Evolutionary conservation across 306 rosid species (phyloP), one percentile per base, ranked within the genome.

Genomic region (Echinosophora koreensis): DNA sequence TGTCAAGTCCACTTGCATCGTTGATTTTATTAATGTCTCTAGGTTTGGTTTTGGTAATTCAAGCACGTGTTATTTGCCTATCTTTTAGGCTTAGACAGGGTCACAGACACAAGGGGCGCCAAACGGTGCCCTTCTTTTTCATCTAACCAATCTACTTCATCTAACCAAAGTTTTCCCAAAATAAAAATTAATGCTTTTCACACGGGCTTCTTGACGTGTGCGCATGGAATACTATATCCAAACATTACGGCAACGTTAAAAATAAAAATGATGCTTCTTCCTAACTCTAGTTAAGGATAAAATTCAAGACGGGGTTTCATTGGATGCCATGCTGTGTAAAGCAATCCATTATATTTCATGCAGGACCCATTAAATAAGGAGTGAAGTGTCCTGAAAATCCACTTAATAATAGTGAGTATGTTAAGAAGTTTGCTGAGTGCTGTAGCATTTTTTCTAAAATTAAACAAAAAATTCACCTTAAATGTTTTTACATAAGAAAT

Each of bases 51-150:
- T 9, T 12, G 35, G 18, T 27, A 51, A 65, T 34, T 65, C 62
- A 52, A 34, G 64, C 73, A 80, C 70, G 84, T 80, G 79, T 73
- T 73, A 5, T 34, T 35, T 34, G 63, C 30, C 47, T 34, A 17
- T 1, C 32, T 15, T 41, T 30, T 44, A 13, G 13, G 50, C 50
- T 44, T 9, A 44, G 50, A 44, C n/a, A 30, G 32, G 32, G 32
- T 30, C 32, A 2, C 2, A 2, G 3, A 11, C 7, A 66, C 39
- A 7, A 39, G 72, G 13, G 27, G 28, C 72, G 39, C 28, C 17
- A 42, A 63, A 8, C 6, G 49, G 1, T 3, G 15, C 3, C 4
- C 50, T 11, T 9, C 4, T 3, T 14, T 5, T 47, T 47, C 52
- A 8, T 3, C 52, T 47, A 3, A 47, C 52, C 5, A 4, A 11